These are phyloP conservation scores for Kregervanrija pseudodelftensis DNA, from an alignment of 805 yeast species.

Conservation along the genomic window DNA sequence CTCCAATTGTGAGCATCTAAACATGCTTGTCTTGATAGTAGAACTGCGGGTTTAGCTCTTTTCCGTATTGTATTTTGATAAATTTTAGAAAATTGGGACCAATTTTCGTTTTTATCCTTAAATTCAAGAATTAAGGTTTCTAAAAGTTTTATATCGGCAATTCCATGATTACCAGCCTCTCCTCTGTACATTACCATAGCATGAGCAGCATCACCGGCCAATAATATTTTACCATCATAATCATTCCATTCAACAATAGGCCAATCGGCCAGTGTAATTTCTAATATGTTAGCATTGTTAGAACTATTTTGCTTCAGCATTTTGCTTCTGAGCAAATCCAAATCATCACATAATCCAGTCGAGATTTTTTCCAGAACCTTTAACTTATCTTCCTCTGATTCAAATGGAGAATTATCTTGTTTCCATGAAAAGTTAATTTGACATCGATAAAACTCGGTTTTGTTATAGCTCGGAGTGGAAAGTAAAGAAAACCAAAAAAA, in stretches of 20 bases:
- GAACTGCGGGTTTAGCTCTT: too few species aligned
- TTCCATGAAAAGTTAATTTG: conserved; percentile 2
- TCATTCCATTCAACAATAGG: conserved; percentile 12
- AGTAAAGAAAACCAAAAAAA: conserved; percentile 26
- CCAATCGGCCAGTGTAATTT: conserved; percentile 14
- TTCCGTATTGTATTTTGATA: too few species aligned
- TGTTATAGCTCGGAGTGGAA: conserved; percentile 12
- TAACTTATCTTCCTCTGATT: too few species aligned
- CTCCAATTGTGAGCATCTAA: conserved; percentile 23
- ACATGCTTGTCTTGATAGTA: conserved; percentile 22
- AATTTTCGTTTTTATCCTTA: neutral
- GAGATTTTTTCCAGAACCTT: too few species aligned
- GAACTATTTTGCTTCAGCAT: neutral
- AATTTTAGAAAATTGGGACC: too few species aligned
- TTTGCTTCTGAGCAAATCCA: conserved; percentile 8
- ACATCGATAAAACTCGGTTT: conserved; percentile 8
- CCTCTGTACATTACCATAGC: conserved; percentile 26
- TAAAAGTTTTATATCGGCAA: conserved; percentile 13
- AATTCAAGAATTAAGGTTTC: conserved; percentile 2
- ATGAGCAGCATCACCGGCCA: conserved; percentile 31
- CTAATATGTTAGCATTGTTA: conserved; percentile 5
- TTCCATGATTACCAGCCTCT: conserved; percentile 17
- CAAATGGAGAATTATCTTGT: too few species aligned
- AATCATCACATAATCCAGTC: conserved; percentile 5
- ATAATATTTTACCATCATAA: conserved; percentile 18